These are phyloP conservation scores for Rhynchosporium agropyri DNA, from an alignment of 2,329 filamentous ascomycete genomes.

Conservation along the genomic window DNA sequence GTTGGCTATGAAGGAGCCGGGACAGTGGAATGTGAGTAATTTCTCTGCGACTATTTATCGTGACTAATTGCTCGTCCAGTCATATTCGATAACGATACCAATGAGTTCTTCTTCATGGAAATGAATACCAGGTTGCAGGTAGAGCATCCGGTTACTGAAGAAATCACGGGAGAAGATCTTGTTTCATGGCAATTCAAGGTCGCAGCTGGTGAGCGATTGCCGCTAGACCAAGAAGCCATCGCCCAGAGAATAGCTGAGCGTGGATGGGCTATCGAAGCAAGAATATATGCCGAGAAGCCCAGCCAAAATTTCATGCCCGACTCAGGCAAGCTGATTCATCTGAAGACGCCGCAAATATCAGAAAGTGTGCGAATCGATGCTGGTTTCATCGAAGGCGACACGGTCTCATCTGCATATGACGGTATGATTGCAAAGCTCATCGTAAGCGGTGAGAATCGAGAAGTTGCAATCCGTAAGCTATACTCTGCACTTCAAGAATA, in stretches of 20 bases:
- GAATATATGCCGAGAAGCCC: conserved; percentile 96
- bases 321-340: conserved; percentile 83
- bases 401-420: conserved; percentile 92
- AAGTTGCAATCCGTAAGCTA: conserved; percentile 81
- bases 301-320: conserved; percentile 91
- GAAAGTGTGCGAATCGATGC: conserved; percentile 87
- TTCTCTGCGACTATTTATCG: not conserved
- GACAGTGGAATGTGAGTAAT: conserved; percentile 78
- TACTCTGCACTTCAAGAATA: conserved; percentile 81
- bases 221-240: conserved; percentile 66
- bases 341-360: conserved; percentile 70
- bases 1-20: conserved; percentile 88
- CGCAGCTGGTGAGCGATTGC: conserved; percentile 69
- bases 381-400: conserved; percentile 88
- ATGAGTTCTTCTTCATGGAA: conserved; percentile 81
- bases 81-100: conserved; percentile 80
- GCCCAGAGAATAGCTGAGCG: conserved; percentile 70
- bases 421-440: conserved; percentile 99
- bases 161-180: conserved; percentile 75
- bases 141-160: conserved; percentile 91
- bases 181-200: conserved; percentile 96
- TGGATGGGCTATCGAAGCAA: conserved; percentile 90
- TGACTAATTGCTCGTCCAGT: conserved; percentile 62
- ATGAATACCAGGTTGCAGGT: conserved; percentile 91
- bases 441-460: conserved; percentile 76